These are phyloP conservation scores for Lichtheimia ornata DNA, from an alignment of 371 early-diverging fungal genomes.

Conservation along the genomic window DNA sequence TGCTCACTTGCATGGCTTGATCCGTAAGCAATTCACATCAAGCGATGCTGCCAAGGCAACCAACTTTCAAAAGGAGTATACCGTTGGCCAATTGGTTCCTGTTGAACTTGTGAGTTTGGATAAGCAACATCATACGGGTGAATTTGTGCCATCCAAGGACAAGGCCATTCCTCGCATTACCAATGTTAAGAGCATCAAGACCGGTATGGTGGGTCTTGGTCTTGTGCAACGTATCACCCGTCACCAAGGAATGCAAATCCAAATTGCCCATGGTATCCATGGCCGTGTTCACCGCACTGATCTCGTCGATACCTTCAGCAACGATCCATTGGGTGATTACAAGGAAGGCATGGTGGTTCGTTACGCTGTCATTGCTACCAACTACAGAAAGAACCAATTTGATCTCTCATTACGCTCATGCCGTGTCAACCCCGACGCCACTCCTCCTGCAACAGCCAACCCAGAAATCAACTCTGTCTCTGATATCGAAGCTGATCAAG, in stretches of 20 bases:
- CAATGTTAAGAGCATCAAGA: slow-evolving; percentile 47
- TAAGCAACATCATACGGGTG: slow-evolving; percentile 36
- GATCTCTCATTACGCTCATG: slow-evolving; percentile 70
- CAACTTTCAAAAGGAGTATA: slow-evolving; percentile 51
- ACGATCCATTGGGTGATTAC: slow-evolving; percentile 51
- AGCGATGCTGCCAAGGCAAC: slow-evolving; percentile 43
- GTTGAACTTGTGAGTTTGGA: slow-evolving; percentile 55
- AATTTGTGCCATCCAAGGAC: slow-evolving; percentile 31
- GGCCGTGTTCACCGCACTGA: slow-evolving; percentile 69
- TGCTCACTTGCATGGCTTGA: slow-evolving; percentile 43
- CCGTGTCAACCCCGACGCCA: slow-evolving; percentile 38
- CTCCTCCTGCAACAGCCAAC: slow-evolving; percentile 13
- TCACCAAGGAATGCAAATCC: slow-evolving; percentile 48
- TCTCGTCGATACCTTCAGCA: slow-evolving; percentile 55
- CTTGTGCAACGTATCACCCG: slow-evolving; percentile 48
- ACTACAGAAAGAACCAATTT: slow-evolving; percentile 51
- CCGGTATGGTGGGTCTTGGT: slow-evolving; percentile 55
- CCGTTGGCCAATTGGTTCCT: slow-evolving; percentile 58
- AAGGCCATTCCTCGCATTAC: slow-evolving; percentile 30
- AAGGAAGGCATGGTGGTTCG: slow-evolving; percentile 53
- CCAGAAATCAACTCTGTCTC: slow-evolving; percentile 49
- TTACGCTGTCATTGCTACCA: slow-evolving; percentile 52
- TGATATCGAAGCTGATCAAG: slow-evolving; percentile 53
- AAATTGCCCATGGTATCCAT: slow-evolving; percentile 50
- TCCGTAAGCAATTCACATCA: slow-evolving; percentile 50